These are phyloP conservation scores for Styphnolobium japonicum DNA, from an alignment of 306 rosid genomes.

Conservation along the genomic window DNA sequence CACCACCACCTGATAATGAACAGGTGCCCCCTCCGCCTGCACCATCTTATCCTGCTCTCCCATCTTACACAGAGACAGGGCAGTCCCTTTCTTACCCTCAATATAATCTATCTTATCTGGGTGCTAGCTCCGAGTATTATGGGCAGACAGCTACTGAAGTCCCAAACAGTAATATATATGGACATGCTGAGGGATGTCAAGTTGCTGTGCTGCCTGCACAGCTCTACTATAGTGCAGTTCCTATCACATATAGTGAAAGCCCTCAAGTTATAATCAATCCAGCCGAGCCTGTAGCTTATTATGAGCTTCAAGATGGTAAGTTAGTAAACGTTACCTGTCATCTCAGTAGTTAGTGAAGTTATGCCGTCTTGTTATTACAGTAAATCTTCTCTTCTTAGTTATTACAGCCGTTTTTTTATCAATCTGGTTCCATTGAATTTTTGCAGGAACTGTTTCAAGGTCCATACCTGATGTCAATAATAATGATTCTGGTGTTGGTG, in stretches of 20 bases:
- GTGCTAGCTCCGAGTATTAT: slow-evolving; percentile 58
- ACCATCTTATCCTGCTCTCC: slow-evolving; percentile 43
- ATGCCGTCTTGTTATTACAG: slow-evolving; percentile 23
- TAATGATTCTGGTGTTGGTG: slow-evolving; percentile 17
- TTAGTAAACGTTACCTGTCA: slow-evolving; percentile 16
- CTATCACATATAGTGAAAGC: slow-evolving; percentile 47
- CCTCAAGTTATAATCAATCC: slow-evolving; percentile 54
- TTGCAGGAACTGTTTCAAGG: slow-evolving; percentile 38
- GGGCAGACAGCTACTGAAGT: slow-evolving; percentile 56
- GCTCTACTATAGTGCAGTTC: slow-evolving; percentile 63
- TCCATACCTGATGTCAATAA: slow-evolving; percentile 19
- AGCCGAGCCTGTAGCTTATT: slow-evolving; percentile 52
- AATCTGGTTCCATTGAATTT: slow-evolving; percentile 14
- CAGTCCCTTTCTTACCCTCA: slow-evolving; percentile 60
- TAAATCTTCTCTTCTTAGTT: slow-evolving; percentile 24
- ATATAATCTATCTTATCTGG: slow-evolving; percentile 55
- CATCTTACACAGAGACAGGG: slow-evolving; percentile 59
- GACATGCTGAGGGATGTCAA: slow-evolving; percentile 51
- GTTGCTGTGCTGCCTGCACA: slow-evolving; percentile 55
- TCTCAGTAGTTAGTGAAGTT: slow-evolving; percentile 25
- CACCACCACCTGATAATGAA: slow-evolving; percentile 82
- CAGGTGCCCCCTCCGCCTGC: slow-evolving; percentile 69
- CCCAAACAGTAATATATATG: slow-evolving; percentile 50
- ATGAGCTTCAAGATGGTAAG: slow-evolving; percentile 57
- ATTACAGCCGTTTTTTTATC: slow-evolving; percentile 21